These are phyloP conservation scores for Penicillium verhagenii DNA, from an alignment of 495 filamentous ascomycete genomes.

Conservation along the genomic window DNA sequence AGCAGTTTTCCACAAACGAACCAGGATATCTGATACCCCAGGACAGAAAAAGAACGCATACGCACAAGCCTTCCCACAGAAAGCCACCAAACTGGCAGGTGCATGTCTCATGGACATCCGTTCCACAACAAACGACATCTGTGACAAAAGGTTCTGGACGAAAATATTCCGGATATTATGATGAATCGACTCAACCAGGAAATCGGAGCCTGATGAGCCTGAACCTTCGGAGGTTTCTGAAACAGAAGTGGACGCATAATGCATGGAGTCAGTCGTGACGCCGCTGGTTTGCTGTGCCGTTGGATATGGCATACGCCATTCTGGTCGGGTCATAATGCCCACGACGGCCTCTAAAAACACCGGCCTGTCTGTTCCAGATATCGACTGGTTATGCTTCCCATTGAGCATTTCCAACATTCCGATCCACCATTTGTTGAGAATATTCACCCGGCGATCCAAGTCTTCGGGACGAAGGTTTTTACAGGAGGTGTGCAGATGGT, in stretches of 20 bases:
- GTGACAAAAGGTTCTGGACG: conserved; percentile 77
- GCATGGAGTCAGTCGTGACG: conserved; percentile 25
- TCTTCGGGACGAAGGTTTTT: conserved; percentile 73
- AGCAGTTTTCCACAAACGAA: conserved; percentile 77
- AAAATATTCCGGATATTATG: conserved; percentile 95
- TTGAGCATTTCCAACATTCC: conserved; percentile 85
- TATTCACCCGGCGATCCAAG: conserved; percentile 75
- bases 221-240: conserved; percentile 41
- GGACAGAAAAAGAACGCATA: conserved; percentile 97
- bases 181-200: conserved; percentile 83
- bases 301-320: conserved; percentile 78
- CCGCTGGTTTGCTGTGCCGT: conserved; percentile 32
- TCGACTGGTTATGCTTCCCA: conserved; percentile 65
- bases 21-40: conserved; percentile 81
- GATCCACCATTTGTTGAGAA: conserved; percentile 95
- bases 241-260: conserved; percentile 39
- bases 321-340: conserved; percentile 85
- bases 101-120: conserved; percentile 86
- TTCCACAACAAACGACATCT: conserved; percentile 87
- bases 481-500: conserved; percentile 69
- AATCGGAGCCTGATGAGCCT: conserved; percentile 60
- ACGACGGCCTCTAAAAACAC: conserved; percentile 77
- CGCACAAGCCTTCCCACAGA: conserved; percentile 90
- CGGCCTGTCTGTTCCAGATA: conserved; percentile 77
- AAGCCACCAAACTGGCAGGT: conserved; percentile 88